Evolutionary conservation across 2,329 filamentous ascomycete species (phyloP).

Genomic region (Herpotrichia juniperi): DNA sequence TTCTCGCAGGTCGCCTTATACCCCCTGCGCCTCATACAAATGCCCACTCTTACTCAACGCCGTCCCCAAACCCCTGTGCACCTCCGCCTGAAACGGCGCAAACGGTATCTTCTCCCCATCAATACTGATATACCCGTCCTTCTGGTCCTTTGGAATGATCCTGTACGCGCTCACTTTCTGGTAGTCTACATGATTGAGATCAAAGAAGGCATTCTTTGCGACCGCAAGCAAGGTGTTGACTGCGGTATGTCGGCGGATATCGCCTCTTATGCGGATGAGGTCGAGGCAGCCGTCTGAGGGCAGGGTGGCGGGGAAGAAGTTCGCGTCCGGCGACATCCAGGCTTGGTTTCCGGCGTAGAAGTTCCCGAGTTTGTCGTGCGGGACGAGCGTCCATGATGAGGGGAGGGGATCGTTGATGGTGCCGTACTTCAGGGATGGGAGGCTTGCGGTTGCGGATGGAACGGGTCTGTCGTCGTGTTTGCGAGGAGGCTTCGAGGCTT

Average conservation of each 20-base stretch:
- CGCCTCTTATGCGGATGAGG: conserved; percentile 78
- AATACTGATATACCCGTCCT: conserved; percentile 84
- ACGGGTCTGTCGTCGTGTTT: conserved; percentile 29
- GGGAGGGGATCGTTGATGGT: conserved; percentile 80
- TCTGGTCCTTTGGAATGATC: conserved; percentile 71
- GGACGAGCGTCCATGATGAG: conserved; percentile 74
- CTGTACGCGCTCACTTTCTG: conserved; percentile 88
- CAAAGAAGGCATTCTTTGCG: conserved; percentile 77
- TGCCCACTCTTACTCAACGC: conserved; percentile 78
- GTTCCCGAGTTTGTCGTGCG: conserved; percentile 81
- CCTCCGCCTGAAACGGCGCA: conserved; percentile 87
- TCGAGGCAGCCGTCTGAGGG: conserved; percentile 88
- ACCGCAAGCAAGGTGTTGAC: conserved; percentile 74
- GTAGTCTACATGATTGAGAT: conserved; percentile 77
- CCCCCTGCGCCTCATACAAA: conserved; percentile 67
- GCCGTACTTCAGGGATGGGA: conserved; percentile 80
- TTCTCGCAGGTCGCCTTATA: conserved; percentile 12
- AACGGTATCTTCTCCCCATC: conserved; percentile 90
- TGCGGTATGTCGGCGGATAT: conserved; percentile 70
- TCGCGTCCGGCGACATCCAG: conserved; percentile 84
- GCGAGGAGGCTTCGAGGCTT: conserved; percentile 29
- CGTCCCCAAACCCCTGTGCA: conserved; percentile 81
- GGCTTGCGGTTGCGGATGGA: conserved; percentile 41
- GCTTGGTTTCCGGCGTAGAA: conserved; percentile 97
- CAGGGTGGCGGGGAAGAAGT: conserved; percentile 85